These are phyloP conservation scores for Rhizopogon roseolus DNA, from an alignment of 768 basidiomycete species.

Conservation along the genomic window DNA sequence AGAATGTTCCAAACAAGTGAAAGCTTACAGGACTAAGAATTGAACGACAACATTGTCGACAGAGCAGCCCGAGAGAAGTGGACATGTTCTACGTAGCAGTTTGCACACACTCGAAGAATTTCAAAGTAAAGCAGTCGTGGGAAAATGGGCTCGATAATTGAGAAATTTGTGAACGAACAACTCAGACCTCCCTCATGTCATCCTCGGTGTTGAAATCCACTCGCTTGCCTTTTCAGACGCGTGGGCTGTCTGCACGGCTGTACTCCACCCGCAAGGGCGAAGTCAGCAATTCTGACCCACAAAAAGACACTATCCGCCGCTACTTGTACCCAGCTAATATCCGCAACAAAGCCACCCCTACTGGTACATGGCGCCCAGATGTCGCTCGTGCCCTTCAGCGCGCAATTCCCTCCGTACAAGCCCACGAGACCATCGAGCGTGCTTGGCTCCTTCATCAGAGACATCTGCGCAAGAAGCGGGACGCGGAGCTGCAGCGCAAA, in stretches of 20 bases:
- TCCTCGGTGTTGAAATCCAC: slow-evolving; percentile 39
- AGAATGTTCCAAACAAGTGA: slow-evolving; percentile 1
- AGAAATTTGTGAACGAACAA: not conserved
- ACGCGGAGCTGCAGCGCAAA: slow-evolving; percentile 69
- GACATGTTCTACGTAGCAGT: slow-evolving; percentile 11
- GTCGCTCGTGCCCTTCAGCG: slow-evolving; percentile 70
- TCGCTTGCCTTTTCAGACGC: slow-evolving; percentile 25
- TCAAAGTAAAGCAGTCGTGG: slow-evolving; percentile 15
- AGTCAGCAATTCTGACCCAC: slow-evolving; percentile 41
- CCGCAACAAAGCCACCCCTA: slow-evolving; percentile 66
- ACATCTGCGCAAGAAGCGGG: slow-evolving; percentile 63
- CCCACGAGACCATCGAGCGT: slow-evolving; percentile 87
- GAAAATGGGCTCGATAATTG: slow-evolving; percentile 8
- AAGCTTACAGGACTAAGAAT: slow-evolving; percentile 13
- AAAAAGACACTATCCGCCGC: slow-evolving; percentile 70
- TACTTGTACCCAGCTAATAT: slow-evolving; percentile 77
- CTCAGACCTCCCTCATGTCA: not conserved
- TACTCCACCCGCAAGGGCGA: slow-evolving; percentile 30
- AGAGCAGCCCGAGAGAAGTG: slow-evolving; percentile 16
- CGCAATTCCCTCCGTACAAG: slow-evolving; percentile 86
- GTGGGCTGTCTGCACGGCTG: slow-evolving; percentile 30
- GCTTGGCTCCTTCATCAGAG: slow-evolving; percentile 84
- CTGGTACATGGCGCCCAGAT: slow-evolving; percentile 81
- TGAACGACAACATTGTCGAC: slow-evolving; percentile 19
- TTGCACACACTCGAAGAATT: not conserved